Evolutionary conservation across 108 stramenopile species (phyloP).

Genomic region (Licmophora abbreviata): DNA sequence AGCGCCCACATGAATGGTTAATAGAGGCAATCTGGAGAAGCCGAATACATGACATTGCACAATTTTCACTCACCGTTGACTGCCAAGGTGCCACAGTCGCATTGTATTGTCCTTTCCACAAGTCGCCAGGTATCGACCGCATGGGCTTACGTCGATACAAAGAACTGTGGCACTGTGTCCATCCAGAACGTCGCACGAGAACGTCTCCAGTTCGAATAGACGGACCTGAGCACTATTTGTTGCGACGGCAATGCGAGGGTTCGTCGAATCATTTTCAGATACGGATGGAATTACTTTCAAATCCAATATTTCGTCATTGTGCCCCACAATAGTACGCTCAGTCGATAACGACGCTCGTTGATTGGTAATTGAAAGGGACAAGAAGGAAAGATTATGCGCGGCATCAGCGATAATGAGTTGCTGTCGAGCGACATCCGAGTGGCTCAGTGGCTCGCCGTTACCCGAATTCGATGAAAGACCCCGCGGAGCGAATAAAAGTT

Average conservation of each 20-base stretch:
- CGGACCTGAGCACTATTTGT: conserved; percentile 93
- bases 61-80: conserved; percentile 29
- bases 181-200: conserved; percentile 75
- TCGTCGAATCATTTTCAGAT: conserved; percentile 14
- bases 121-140: conserved; percentile 85
- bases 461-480: conserved; percentile 23
- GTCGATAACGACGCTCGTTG: conserved; percentile 12
- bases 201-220: conserved; percentile 65
- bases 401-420: conserved; percentile 80
- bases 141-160: conserved; percentile 82
- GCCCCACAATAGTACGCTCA: conserved; percentile 80
- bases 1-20: too few species aligned
- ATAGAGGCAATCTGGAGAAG: too few species aligned
- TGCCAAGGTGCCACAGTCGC: conserved; percentile 61
- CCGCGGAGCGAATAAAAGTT: conserved; percentile 18
- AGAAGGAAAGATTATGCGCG: conserved; percentile 84
- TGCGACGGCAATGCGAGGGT: conserved; percentile 74
- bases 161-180: conserved; percentile 94
- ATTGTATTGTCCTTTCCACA: conserved; percentile 88
- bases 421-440: conserved; percentile 7
- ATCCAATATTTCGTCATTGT: conserved; percentile 93
- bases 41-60: too few species aligned
- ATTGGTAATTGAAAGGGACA: conserved; percentile 23
- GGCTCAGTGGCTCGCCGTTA: background rate
- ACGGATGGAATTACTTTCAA: conserved; percentile 63